Evolutionary conservation across 305 asterid species (phyloP), one percentile per base, ranked within the genome.

Genomic region (Fraxinus sp.): DNA sequence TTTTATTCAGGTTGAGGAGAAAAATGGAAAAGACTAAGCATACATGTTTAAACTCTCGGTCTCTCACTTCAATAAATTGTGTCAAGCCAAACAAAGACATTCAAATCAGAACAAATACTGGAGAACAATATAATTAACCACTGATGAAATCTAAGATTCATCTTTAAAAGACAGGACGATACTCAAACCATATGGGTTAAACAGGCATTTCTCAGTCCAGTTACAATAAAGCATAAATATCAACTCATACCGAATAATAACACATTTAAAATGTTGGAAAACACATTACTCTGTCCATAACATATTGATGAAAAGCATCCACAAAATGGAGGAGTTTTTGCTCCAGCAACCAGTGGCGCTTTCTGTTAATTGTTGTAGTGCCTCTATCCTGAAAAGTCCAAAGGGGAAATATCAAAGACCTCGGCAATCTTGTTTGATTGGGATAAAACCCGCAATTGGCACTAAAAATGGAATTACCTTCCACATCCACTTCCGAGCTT

Each of bases 271-370:
- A 82, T 68, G 39, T 80, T 26, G 28, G 79, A 81, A 83, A 85
- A 64, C 74, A 74, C 82, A 79, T 87, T 92, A 95, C 98, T 87
- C 99, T 91, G 90, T 96, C 99, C 99, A 96, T 96, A 83, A 96
- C 98, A 85, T 96, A 96, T 85, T 96, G 98, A 89, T 96, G 98
- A 90, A 96, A 96, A 71, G 99, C 99, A 87, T 96, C 97, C 82
- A 96, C 98, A 83, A 96, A 96, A 91, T 96, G 98, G 82, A 96
- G 97, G 83, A 96, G 88, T 83, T 96, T 96, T 86, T 96, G 98
- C 89, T 92, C 97, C 35, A 96, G 92, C 87, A 96, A 89, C 98
- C 97, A 94, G 89, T 90, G 97, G 83, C 92, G 97, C 88, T 96
- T 95, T 84, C 91, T 87, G 82, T 85, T 92, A 46, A 83, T 87